phyloP scores from a whole-genome alignment of 2,329 filamentous ascomycete genomes.

The Diaporthe amygdali region DNA sequence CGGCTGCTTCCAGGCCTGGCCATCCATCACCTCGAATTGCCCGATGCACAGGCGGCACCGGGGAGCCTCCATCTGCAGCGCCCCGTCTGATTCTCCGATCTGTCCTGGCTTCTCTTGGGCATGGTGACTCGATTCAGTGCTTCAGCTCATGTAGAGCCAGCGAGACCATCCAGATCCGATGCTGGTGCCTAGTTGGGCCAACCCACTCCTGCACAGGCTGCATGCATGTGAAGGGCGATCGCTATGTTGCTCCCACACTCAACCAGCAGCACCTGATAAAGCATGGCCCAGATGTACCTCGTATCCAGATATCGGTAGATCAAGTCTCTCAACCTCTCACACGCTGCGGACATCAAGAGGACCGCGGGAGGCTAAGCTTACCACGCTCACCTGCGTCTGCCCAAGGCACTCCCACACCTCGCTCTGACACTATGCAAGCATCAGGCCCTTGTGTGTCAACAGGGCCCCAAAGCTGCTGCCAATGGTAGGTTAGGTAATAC shows the following conservation, averaged over 20 bases:
- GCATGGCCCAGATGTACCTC: conserved; percentile 1
- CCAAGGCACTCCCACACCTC: not conserved
- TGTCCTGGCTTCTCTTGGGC: not conserved
- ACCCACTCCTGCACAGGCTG: not conserved
- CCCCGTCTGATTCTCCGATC: not conserved
- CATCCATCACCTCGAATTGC: not conserved
- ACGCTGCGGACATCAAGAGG: not conserved
- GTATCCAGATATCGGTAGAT: conserved; percentile 12
- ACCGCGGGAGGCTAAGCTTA: not conserved
- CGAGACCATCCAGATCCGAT: conserved; percentile 5
- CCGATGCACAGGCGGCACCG: not conserved
- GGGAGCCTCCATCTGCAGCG: conserved; percentile 2
- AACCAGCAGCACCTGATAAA: not conserved
- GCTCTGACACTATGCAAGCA: conserved; percentile 10
- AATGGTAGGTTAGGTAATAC: not conserved
- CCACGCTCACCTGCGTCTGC: conserved; percentile 4
- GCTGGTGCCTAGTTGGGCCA: conserved; percentile 3
- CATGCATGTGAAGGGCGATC: not conserved
- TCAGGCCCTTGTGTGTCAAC: not conserved
- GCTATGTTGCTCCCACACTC: not conserved
- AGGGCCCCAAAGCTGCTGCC: not conserved
- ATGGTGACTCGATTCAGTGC: not conserved
- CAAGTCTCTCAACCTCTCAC: not conserved
- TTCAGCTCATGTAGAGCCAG: not conserved
- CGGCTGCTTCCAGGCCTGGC: not conserved